A percentile compares a stretch with the other conserved stretches of the same genome.
phyloP scores from a whole-genome alignment of 352 stramenopile genomes.

The Pythium sukuiense region DNA sequence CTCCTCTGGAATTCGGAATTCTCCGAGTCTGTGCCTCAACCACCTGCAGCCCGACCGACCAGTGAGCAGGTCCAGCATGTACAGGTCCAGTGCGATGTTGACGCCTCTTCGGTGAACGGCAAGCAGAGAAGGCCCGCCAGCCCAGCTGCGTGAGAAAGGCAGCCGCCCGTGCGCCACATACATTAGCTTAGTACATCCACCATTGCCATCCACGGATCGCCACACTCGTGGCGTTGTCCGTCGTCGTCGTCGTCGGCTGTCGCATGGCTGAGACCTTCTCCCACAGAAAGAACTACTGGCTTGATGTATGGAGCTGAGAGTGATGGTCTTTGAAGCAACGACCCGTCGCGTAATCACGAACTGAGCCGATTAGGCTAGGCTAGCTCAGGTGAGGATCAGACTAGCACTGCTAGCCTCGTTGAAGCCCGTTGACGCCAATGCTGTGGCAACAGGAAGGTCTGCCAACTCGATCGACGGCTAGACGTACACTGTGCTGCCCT shows the following conservation, averaged over 20 bases:
- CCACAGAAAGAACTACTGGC: not conserved
- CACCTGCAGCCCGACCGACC: not conserved
- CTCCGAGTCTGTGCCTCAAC: not conserved
- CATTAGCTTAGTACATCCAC: too few species aligned
- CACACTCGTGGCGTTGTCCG: too few species aligned
- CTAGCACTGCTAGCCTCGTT: too few species aligned
- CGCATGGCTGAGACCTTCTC: too few species aligned
- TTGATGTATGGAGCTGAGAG: not conserved
- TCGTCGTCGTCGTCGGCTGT: too few species aligned
- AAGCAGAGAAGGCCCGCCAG: too few species aligned
- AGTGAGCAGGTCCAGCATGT: too few species aligned
- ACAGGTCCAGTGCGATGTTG: not conserved
- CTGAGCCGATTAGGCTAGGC: not conserved
- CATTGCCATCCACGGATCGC: too few species aligned
- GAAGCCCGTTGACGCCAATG: too few species aligned
- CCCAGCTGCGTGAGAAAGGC: not conserved
- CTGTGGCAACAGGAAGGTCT: too few species aligned
- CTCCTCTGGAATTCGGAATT: not conserved
- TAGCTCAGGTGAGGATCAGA: not conserved
- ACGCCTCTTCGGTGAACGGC: not conserved
- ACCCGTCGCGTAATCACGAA: not conserved
- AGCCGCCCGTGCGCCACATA: not conserved
- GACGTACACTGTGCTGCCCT: too few species aligned
- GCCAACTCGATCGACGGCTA: too few species aligned
- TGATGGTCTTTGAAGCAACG: conserved; percentile 2